phyloP scores from a whole-genome alignment of 441 rosid genomes.

The Melastoma candidum region DNA sequence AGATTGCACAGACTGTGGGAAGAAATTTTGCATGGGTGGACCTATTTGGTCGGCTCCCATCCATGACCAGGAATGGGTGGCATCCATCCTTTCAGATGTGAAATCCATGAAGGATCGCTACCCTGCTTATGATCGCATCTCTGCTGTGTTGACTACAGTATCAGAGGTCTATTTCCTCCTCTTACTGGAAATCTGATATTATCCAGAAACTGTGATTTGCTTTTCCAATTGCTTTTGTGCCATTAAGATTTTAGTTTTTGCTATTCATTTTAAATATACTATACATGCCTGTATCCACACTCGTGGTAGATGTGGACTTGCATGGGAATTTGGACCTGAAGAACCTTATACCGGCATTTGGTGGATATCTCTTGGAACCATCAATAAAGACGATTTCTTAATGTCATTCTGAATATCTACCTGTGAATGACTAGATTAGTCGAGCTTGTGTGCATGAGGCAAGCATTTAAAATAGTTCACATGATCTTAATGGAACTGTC shows the following conservation, averaged over 20 bases:
- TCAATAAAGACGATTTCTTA: neutral
- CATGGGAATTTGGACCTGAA: too few relatives aligned
- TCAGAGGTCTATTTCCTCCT: conserved; percentile 47
- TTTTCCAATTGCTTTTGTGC: neutral
- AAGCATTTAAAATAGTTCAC: too few relatives aligned
- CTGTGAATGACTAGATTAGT: too few relatives aligned
- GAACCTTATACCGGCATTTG: too few relatives aligned
- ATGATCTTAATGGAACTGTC: too few relatives aligned
- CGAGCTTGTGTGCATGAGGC: too few relatives aligned
- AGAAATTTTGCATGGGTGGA: conserved; percentile 94
- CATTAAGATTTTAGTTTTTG: too few relatives aligned
- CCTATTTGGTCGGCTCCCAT: conserved; percentile 99
- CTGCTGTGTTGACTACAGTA: conserved; percentile 72
- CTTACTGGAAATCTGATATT: neutral
- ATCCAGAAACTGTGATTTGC: neutral
- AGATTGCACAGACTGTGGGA: conserved; percentile 84
- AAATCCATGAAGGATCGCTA: conserved; percentile 62
- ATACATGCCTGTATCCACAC: too few relatives aligned
- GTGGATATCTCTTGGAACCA: too few relatives aligned
- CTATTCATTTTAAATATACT: too few relatives aligned
- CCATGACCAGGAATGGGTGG: conserved; percentile 91
- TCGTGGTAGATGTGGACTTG: too few relatives aligned
- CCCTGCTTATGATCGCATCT: conserved; percentile 86
- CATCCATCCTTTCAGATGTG: conserved; percentile 46
- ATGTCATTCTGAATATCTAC: neutral